phyloP scores from a whole-genome alignment of 352 stramenopile species.

The Phytophthora capsici region DNA sequence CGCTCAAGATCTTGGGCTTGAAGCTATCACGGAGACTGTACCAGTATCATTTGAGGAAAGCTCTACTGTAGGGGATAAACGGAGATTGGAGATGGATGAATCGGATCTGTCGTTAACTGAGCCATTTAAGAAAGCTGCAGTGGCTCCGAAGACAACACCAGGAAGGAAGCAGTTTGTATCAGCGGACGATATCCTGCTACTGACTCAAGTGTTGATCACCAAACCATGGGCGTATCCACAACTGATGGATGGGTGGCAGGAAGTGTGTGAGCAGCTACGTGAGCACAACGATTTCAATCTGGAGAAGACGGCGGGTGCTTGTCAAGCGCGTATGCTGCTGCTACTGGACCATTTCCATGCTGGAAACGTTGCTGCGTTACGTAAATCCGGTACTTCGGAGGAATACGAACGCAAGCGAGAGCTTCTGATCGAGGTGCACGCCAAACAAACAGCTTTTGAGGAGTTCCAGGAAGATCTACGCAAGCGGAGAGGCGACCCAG shows the following conservation, averaged over 20 bases:
- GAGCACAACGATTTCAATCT: slow-evolving; percentile 17
- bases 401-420: slow-evolving; percentile 37
- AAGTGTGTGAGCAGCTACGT: slow-evolving; percentile 29
- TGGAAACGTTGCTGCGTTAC: slow-evolving; percentile 27
- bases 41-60: background rate
- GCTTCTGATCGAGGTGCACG: slow-evolving; percentile 32
- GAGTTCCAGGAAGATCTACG: slow-evolving; percentile 26
- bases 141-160: slow-evolving; percentile 1
- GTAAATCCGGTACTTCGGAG: slow-evolving; percentile 33
- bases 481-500: slow-evolving; percentile 16
- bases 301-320: slow-evolving; percentile 39
- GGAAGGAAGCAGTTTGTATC: slow-evolving; percentile 40
- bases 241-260: slow-evolving; percentile 38
- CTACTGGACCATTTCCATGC: slow-evolving; percentile 29
- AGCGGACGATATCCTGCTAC: slow-evolving; percentile 38
- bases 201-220: slow-evolving; percentile 24
- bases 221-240: slow-evolving; percentile 36
- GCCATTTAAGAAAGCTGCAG: background rate
- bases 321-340: slow-evolving; percentile 29
- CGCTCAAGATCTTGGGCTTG: background rate
- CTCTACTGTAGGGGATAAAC: background rate
- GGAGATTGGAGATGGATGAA: background rate
- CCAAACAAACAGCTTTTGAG: slow-evolving; percentile 24
- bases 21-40: background rate
- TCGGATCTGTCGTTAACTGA: slow-evolving; percentile 15